A percentile compares a stretch with the other conserved stretches of the same genome.
phyloP scores from a whole-genome alignment of 2,329 filamentous ascomycete genomes.

The Penicillium sp. region DNA sequence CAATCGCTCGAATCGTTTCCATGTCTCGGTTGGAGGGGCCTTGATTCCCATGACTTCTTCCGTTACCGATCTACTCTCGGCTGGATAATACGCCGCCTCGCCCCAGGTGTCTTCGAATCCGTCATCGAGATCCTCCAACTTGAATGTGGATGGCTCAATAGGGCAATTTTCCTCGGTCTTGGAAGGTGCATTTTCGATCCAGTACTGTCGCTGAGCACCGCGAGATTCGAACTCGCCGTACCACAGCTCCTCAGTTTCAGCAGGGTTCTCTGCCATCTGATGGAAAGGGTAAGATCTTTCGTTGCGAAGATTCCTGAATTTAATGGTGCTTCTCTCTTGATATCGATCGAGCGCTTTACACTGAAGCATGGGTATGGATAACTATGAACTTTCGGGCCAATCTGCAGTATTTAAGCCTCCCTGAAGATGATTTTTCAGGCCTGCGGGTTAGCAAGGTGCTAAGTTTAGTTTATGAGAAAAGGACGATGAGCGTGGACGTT shows the following conservation, averaged over 20 bases:
- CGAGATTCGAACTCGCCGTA: background rate
- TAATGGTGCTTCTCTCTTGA: no score
- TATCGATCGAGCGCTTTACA: no score
- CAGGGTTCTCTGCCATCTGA: no score
- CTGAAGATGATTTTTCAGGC: no score
- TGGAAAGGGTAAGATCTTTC: background rate
- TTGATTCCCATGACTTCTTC: background rate
- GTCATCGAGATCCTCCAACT: background rate
- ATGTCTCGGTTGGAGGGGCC: background rate
- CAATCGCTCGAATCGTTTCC: background rate
- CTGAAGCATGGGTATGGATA: no score
- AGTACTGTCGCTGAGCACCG: background rate
- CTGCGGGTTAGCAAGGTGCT: no score
- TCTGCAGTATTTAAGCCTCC: no score
- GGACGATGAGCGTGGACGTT: no score
- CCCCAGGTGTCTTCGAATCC: background rate
- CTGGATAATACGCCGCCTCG: background rate
- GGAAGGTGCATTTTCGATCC: background rate
- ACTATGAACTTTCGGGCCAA: no score
- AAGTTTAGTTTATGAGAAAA: no score
- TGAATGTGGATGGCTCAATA: background rate
- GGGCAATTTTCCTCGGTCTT: background rate
- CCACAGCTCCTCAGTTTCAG: background rate
- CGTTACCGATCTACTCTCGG: background rate
- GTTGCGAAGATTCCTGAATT: no score